Evolutionary conservation across 495 filamentous ascomycete genomes (phyloP).

Genomic region (Wilcoxina mikolae): DNA sequence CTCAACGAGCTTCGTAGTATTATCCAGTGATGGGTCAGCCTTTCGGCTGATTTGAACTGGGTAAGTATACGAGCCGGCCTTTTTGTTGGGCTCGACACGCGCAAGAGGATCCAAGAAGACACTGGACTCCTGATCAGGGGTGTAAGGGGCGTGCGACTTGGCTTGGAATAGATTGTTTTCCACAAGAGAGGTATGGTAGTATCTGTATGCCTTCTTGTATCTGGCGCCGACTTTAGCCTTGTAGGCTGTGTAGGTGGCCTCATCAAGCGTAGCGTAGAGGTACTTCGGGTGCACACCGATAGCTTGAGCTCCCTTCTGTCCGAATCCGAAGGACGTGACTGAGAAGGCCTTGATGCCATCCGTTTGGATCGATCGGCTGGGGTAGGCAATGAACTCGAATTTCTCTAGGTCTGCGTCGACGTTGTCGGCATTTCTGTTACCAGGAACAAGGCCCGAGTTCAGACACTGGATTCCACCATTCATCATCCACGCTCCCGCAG

Average conservation of each 20-base stretch:
- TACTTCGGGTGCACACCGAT: conserved; percentile 95
- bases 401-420: conserved; percentile 90
- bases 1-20: conserved; percentile 64
- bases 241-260: conserved; percentile 67
- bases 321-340: conserved; percentile 97
- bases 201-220: conserved; percentile 96
- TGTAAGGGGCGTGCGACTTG: conserved; percentile 80
- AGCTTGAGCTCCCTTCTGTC: conserved; percentile 94
- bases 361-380: conserved; percentile 86
- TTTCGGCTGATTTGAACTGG: conserved; percentile 48
- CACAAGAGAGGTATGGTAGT: conserved; percentile 92
- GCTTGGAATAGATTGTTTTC: conserved; percentile 95
- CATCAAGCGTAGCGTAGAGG: conserved; percentile 85
- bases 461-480: conserved; percentile 93
- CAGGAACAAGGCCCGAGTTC: conserved; percentile 83
- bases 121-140: conserved; percentile 64
- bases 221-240: conserved; percentile 72
- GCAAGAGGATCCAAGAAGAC: conserved; percentile 93
- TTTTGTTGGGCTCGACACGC: conserved; percentile 70
- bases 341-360: conserved; percentile 97
- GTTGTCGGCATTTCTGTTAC: conserved; percentile 97
- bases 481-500: conserved; percentile 98
- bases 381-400: conserved; percentile 96
- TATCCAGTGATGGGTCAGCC: conserved; percentile 39
- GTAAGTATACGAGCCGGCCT: conserved; percentile 60